These are phyloP conservation scores for Rhodotorula sp. DNA, from an alignment of 1,284 basidiomycete genomes.

Conservation along the genomic window DNA sequence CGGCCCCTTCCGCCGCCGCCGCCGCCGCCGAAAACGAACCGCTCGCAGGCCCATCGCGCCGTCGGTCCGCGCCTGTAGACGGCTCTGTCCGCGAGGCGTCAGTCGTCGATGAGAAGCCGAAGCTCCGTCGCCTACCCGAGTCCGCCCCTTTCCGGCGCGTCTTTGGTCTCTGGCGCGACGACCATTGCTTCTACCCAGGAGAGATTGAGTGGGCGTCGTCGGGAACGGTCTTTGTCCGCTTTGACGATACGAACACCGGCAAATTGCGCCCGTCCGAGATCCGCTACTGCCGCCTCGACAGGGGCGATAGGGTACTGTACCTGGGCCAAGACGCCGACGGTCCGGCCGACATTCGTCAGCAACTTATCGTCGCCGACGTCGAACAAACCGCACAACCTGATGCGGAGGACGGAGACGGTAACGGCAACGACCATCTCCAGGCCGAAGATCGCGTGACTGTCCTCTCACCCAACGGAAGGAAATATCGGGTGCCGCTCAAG, in stretches of 20 bases:
- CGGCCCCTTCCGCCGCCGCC: too few species aligned
- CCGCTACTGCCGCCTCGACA: conserved; percentile 25
- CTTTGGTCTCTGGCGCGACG: conserved; percentile 36
- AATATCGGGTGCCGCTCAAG: conserved; percentile 10
- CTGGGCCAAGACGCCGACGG: conserved; percentile 16
- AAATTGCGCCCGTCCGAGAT: conserved; percentile 23
- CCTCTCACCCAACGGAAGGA: not conserved
- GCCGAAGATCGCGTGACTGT: conserved; percentile 47
- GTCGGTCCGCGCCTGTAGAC: not conserved
- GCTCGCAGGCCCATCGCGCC: conserved; percentile 17
- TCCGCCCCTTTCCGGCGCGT: conserved; percentile 39
- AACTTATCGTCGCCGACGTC: conserved; percentile 17
- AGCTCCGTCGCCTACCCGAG: not conserved
- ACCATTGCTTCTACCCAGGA: conserved; percentile 25
- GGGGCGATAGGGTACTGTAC: conserved; percentile 23
- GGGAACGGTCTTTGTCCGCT: conserved; percentile 15
- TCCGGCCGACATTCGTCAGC: not conserved
- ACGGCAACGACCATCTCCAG: not conserved
- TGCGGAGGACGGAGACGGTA: not conserved
- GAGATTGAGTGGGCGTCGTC: conserved; percentile 3
- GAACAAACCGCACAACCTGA: not conserved
- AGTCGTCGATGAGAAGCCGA: conserved; percentile 7
- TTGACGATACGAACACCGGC: conserved; percentile 33
- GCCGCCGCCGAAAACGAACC: not conserved
- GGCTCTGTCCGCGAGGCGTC: not conserved